Evolutionary conservation across 2,329 filamentous ascomycete species (phyloP), one percentile per base, ranked within the genome.

Genomic region (Ophiostoma tasmaniense): DNA sequence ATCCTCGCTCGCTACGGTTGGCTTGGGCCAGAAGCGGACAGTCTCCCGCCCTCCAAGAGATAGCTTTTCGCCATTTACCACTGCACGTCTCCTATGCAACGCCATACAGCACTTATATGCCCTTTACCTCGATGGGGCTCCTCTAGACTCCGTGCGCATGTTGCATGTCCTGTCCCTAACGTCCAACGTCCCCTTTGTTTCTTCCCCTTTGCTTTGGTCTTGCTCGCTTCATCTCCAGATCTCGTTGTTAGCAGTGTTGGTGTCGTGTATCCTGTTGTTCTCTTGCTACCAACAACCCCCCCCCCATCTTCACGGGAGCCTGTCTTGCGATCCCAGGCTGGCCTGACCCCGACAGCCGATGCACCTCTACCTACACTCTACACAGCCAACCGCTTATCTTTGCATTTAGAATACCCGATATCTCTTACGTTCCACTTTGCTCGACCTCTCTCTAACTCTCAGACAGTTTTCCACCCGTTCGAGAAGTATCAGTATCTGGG

Each of bases 121-220:
- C 42, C 55, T 62, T 61, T 52, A 35, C 67, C 61, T n/a, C 3
- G 13, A 65, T 62, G 45, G 33, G 22, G 42, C 28, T 30, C 10
- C 14, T 20, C 14, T 66, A 30, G 42, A 68, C 42, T 64, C 68
- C 55, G 65, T 67, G 68, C 59, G 37, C 64, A 59, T 70, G 70
- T 67, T 72, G 71, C 68, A 66, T 64, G 52, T 55, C 64, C 33
- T 66, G 65, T 61, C n/a, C 50, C 50, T 25, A 25, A 55, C 50
- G 50, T 55, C 69, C 70, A 67, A 70, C 55, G 61, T 64, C 66
- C 61, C 37, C 39, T 50, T 64, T 68, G 30, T 30, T 67, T 66
- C 45, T 52, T 25, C n/a, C 25, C 65, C 66, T 66, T 67, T 69
- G 61, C 25, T 62, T 42, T 42, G 62, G 59, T 61, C 25, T 33